phyloP scores from a whole-genome alignment of 257 asterid genomes.

The Echites panduratus region DNA sequence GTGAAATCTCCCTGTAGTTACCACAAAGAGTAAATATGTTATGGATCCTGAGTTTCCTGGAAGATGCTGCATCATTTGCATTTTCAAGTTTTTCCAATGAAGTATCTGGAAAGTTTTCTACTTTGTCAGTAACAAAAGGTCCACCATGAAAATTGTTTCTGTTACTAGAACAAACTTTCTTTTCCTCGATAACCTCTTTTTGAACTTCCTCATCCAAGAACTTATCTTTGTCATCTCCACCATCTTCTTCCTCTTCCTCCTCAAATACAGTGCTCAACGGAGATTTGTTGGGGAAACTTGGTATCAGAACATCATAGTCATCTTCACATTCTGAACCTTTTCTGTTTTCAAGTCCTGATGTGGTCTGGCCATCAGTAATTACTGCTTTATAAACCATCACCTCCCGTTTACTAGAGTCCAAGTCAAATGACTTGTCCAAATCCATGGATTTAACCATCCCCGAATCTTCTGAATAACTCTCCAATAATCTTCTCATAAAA shows the following conservation, averaged over 20 bases:
- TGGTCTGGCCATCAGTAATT: slow-evolving; percentile 17
- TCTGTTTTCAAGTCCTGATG: slow-evolving; percentile 22
- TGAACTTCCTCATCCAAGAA: slow-evolving; percentile 57
- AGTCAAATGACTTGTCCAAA: slow-evolving; percentile 62
- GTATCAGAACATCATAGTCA: slow-evolving; percentile 20
- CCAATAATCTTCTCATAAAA: slow-evolving; percentile 58
- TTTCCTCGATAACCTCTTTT: slow-evolving; percentile 82
- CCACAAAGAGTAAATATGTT: slow-evolving; percentile 72
- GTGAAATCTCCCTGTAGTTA: slow-evolving; percentile 45
- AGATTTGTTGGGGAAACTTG: slow-evolving; percentile 34
- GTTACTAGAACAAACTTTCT: slow-evolving; percentile 28
- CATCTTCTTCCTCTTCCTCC: slow-evolving; percentile 57
- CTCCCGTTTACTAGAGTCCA: slow-evolving; percentile 41
- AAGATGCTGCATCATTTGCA: slow-evolving; percentile 24
- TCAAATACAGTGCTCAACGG: slow-evolving; percentile 74
- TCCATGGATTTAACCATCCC: slow-evolving; percentile 99
- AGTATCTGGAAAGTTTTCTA: neutral
- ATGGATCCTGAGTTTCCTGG: slow-evolving; percentile 49
- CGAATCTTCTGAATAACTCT: slow-evolving; percentile 48
- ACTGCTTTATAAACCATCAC: slow-evolving; percentile 26
- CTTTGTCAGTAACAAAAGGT: slow-evolving; percentile 1
- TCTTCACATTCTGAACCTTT: slow-evolving; percentile 33
- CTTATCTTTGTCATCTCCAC: slow-evolving; percentile 42
- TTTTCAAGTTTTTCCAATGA: slow-evolving; percentile 22
- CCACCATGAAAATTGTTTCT: neutral